A percentile compares a stretch with the other conserved stretches of the same genome.
phyloP scores from a whole-genome alignment of 2,329 filamentous ascomycete species.

The Cladophialophora psammophila region DNA sequence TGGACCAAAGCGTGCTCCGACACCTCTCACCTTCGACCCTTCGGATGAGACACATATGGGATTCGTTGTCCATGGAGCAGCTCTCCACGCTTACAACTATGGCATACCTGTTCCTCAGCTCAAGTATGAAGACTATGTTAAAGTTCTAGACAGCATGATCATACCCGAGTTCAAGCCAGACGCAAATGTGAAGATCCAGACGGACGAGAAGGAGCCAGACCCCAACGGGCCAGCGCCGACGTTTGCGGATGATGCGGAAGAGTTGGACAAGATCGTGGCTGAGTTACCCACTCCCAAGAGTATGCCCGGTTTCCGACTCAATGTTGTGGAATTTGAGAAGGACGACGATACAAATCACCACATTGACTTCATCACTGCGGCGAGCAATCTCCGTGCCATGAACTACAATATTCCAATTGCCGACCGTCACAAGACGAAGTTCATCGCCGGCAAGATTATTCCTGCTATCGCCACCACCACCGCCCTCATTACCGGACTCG shows the following conservation, averaged over 20 bases:
- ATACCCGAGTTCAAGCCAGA: constrained; percentile 94
- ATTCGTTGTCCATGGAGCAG: constrained; percentile 87
- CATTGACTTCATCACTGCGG: constrained; percentile 98
- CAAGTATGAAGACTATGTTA: constrained; percentile 74
- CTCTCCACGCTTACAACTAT: constrained; percentile 97
- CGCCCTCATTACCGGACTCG: constrained; percentile 90
- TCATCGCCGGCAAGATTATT: constrained; percentile 99
- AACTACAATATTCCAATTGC: constrained; percentile 97
- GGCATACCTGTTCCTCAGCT: constrained; percentile 85
- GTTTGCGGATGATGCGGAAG: constrained; percentile 73
- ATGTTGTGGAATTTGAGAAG: constrained; percentile 96
- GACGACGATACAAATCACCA: constrained; percentile 98
- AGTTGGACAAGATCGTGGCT: constrained; percentile 74
- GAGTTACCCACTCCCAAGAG: constrained; percentile 79
- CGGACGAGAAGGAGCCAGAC: constrained; percentile 92
- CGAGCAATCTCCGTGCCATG: constrained; percentile 93
- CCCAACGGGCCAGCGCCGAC: constrained; percentile 72
- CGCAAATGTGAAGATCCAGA: constrained; percentile 93
- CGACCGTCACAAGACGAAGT: constrained; percentile 97
- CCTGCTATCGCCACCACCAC: constrained; percentile 98
- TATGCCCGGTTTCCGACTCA: constrained; percentile 85
- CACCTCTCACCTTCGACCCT: constrained; percentile 85
- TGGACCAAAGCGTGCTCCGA: constrained; percentile 94
- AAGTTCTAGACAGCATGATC: constrained; percentile 89
- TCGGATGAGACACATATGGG: constrained; percentile 84